phyloP scores from a whole-genome alignment of 1,139 yeast genomes.

The Diutina siamensis region DNA sequence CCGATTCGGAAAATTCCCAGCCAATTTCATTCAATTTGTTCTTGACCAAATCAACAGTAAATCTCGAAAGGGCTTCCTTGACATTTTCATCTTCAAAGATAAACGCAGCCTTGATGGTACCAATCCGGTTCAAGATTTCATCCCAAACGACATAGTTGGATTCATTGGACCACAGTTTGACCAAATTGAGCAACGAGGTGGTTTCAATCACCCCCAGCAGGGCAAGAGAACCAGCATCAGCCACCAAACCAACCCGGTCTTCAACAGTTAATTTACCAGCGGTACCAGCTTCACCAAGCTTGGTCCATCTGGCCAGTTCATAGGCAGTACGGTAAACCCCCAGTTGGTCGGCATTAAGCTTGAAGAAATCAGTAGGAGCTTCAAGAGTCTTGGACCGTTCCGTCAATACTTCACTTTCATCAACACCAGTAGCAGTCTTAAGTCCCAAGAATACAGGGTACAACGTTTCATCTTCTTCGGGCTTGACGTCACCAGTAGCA shows the following conservation, averaged over 20 bases:
- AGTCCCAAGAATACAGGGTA: slow-evolving; percentile 81
- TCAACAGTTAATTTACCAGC: slow-evolving; percentile 61
- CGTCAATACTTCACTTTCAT: slow-evolving; percentile 48
- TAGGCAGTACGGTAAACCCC: slow-evolving; percentile 80
- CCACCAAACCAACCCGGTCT: slow-evolving; percentile 78
- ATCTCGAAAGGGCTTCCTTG: slow-evolving; percentile 44
- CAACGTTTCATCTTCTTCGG: slow-evolving; percentile 44
- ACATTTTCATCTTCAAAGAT: slow-evolving; percentile 51
- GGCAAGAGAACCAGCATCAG: slow-evolving; percentile 68
- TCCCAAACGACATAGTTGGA: slow-evolving; percentile 70
- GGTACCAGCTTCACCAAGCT: slow-evolving; percentile 61
- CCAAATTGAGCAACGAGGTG: slow-evolving; percentile 49
- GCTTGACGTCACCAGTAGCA: slow-evolving; percentile 66
- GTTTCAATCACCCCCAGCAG: slow-evolving; percentile 65
- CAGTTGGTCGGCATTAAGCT: slow-evolving; percentile 71
- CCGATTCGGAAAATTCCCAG: slow-evolving; percentile 52
- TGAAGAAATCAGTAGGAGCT: slow-evolving; percentile 43
- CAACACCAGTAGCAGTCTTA: slow-evolving; percentile 55
- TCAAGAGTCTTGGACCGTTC: slow-evolving; percentile 40
- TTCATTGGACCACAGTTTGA: slow-evolving; percentile 60
- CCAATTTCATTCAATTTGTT: slow-evolving; percentile 53
- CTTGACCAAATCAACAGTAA: slow-evolving; percentile 49
- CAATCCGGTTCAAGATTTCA: slow-evolving; percentile 46
- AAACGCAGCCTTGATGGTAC: slow-evolving; percentile 54
- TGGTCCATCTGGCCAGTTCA: slow-evolving; percentile 60